Conservation (phyloP, 129 eudicot genomes). For the Silybum marianum region DNA sequence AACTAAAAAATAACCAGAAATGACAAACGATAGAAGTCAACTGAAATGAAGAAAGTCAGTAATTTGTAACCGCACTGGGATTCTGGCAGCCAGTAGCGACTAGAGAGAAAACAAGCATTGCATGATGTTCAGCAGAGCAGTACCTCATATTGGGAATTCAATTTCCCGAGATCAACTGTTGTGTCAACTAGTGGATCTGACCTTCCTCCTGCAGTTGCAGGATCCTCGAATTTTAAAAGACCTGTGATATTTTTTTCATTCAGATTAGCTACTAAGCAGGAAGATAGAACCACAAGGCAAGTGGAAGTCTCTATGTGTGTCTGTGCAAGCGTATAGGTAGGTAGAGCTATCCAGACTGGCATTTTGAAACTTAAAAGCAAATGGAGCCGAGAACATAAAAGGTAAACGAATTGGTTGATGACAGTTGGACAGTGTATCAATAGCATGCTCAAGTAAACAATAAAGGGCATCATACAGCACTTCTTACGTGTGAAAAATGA, state of each 20-base stretch:
- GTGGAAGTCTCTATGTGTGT: neutral
- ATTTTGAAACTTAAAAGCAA: neutral
- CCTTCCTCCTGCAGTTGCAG: conserved; percentile 41
- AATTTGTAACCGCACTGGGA: neutral
- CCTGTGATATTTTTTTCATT: conserved; percentile 39
- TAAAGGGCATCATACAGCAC: conserved; percentile 2
- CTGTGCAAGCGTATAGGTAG: neutral
- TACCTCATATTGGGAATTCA: conserved; percentile 55
- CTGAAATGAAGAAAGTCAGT: neutral
- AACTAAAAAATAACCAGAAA: neutral
- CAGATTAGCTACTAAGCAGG: conserved; percentile 16
- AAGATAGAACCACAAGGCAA: conserved; percentile 11
- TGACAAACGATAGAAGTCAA: conserved; percentile 1
- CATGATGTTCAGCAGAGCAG: conserved; percentile 16
- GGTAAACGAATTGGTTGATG: conserved; percentile 1
- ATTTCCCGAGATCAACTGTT: conserved; percentile 36
- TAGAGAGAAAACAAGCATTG: conserved; percentile 8
- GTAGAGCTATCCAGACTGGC: neutral
- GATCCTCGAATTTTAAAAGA: conserved; percentile 32
- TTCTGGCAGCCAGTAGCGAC: neutral
- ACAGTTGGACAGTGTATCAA: neutral
- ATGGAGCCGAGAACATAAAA: neutral
- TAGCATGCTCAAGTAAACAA: conserved; percentile 24
- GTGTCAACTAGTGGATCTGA: conserved; percentile 39
- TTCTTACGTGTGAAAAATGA: conserved; percentile 2